phyloP scores from a whole-genome alignment of 177 flowering plant genomes.

The Tripterygium wilfordii region DNA sequence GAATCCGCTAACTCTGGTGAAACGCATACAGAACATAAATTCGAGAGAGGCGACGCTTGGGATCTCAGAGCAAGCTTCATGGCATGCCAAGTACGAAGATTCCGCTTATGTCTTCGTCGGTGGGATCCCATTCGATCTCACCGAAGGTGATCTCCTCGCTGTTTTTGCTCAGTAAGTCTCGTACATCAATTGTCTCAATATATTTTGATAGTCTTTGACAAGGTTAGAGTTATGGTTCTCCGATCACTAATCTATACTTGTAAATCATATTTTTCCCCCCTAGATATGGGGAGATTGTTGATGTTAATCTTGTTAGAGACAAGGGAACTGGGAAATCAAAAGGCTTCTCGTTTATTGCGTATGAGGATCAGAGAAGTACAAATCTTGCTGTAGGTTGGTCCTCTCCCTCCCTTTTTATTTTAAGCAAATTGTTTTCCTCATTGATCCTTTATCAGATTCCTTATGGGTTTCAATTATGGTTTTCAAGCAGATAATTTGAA shows the following conservation, averaged over 20 bases:
- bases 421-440: not conserved
- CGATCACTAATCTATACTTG: not conserved
- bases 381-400: conserved; percentile 73
- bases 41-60: conserved; percentile 69
- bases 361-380: conserved; percentile 93
- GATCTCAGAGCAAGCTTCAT: conserved; percentile 77
- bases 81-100: conserved; percentile 88
- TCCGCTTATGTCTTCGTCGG: conserved; percentile 89
- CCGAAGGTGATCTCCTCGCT: conserved; percentile 94
- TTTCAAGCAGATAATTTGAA: conserved; percentile 92
- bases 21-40: conserved; percentile 69
- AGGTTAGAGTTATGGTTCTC: not conserved
- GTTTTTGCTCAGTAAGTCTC: conserved; percentile 86
- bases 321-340: conserved; percentile 87
- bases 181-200: too few relatives aligned
- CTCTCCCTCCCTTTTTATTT: conserved; percentile 1
- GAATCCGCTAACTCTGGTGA: conserved; percentile 89
- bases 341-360: conserved; percentile 85
- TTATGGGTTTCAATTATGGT: not conserved
- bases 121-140: conserved; percentile 84
- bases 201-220: not conserved
- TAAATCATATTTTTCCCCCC: not conserved
- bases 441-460: not conserved
- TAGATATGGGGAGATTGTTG: conserved; percentile 93
- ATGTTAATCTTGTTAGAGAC: conserved; percentile 89